These are phyloP conservation scores for Porcisia deanei DNA, from an alignment of 208 protist species.

Conservation along the genomic window DNA sequence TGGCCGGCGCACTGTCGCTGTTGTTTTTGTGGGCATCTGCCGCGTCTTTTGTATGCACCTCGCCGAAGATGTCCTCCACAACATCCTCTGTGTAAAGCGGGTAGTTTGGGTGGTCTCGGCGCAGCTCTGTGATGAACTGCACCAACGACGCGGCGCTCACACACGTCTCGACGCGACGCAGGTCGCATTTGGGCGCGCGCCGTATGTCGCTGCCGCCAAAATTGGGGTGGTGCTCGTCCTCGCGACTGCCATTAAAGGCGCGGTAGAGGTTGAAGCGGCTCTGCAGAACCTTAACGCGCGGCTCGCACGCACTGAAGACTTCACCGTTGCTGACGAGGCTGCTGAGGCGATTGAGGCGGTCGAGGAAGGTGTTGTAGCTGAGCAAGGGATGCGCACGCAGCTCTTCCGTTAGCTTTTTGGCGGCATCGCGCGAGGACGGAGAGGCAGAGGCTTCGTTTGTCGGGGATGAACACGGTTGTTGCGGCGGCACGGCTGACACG, in stretches of 20 bases:
- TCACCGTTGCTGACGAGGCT: conserved; percentile 36
- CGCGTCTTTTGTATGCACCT: background rate
- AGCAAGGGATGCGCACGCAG: conserved; percentile 30
- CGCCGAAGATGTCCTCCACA: conserved; percentile 1
- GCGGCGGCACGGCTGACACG: background rate
- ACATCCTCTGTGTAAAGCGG: conserved; percentile 24
- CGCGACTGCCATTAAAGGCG: conserved; percentile 68
- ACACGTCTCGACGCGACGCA: conserved; percentile 61
- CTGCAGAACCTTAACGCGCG: conserved; percentile 71
- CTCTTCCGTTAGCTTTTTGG: background rate
- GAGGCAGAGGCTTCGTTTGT: background rate
- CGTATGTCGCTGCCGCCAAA: conserved; percentile 46
- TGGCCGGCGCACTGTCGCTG: background rate
- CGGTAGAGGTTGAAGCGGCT: conserved; percentile 71
- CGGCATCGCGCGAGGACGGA: background rate
- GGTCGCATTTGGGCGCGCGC: conserved; percentile 52
- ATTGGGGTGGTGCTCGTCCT: conserved; percentile 61
- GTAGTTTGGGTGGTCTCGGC: conserved; percentile 18
- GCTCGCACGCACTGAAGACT: conserved; percentile 78
- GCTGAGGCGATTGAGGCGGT: conserved; percentile 39
- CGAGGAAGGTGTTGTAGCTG: conserved; percentile 49
- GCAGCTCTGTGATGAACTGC: conserved; percentile 40
- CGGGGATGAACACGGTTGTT: background rate
- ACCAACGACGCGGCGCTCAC: conserved; percentile 52
- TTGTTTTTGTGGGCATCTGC: background rate